Evolutionary conservation across 768 basidiomycete genomes (phyloP), one percentile per base, ranked within the genome.

Genomic region (Leucogyrophana mollusca): DNA sequence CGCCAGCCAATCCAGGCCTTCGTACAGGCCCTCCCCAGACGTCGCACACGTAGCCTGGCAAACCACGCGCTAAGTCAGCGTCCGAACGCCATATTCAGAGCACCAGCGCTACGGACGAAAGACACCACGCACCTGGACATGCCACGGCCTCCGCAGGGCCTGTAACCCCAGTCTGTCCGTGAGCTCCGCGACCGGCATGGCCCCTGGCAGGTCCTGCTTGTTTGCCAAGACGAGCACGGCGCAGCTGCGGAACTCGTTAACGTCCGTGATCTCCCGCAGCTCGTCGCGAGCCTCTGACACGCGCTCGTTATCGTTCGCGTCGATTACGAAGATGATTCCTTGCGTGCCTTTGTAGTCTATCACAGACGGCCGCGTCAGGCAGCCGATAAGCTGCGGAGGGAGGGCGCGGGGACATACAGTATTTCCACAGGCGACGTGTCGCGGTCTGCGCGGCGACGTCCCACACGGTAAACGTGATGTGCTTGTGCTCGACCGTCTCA

Each of bases 361-460:
- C n/a, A n/a, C n/a, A n/a, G n/a, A n/a, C n/a, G n/a, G n/a, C n/a
- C n/a, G n/a, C n/a, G n/a, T n/a, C n/a, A n/a, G n/a, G 51, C 40
- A 45, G 50, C 22, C 47, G 23, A 27, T 32, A 40, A 53, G 47
- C 50, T 55, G 52, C 54, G 50, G 54, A 43, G 6, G 3, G 23
- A 11, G 47, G 16, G 21, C 18, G 37, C n/a, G 17, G 55, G 35
- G 45, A 83, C 93, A 64, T 64, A 96, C 96, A 99, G 78, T 99
- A 96, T 84, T 95, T 92, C 96, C 96, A 99, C 59, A 98, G 84
- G 58, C 95, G 95, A 61, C 95, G 86, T 71, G 98, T 98, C 86
- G 97, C 98, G 76, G 98, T 95, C 76, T 98, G 95, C 60, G 95
- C 96, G 82, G 96, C 96, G 54, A 99, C 96, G 74, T 99, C 96